Base-by-base conservation (phyloP, 495 filamentous ascomycete genomes). In the Hypoxylon fragiforme region DNA sequence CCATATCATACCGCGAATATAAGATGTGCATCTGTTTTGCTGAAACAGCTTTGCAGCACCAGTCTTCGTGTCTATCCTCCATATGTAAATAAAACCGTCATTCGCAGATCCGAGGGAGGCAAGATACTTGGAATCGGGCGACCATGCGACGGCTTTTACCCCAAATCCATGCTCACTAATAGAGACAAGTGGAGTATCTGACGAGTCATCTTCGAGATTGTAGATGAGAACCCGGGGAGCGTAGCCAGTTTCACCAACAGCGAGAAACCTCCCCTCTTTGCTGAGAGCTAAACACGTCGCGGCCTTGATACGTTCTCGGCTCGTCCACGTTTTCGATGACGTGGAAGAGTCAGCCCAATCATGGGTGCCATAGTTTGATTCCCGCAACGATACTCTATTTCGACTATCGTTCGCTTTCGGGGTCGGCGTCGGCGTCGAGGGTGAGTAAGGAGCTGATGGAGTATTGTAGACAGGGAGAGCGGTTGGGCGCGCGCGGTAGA, bases 221-320 rank as follows among this genome's bases (percentile, higher is more conserved):
- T 95, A 98, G 30, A 98, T 85, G 37, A 97, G 78, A 3, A 97
- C 89, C 37, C 95, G 80, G 6, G 94, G 94, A 51, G 87, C 89
- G 70, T 97, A 96, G 41, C 94, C 94, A 19, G 91, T 96, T 84
- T 98, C 94, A 66, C 94, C 94, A 22, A 97, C 85, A 19, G 95
- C 94, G 32, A 98, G 79, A 65, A 89, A 90, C 52, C 82, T 86
- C 36, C 90, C 94, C 79, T 96, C 90, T 3, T 84, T 87, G 69
- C 91, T 97, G 47, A 98, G 84, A 14, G 88, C 88, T 19, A 97
- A 80, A 72, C 90, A 95, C n/a, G 91, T 96, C 1, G 91, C 89
- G n/a, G 92, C 90, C 70, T 96, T 96, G 64, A 96, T 87, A 53
- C 91, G 79, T 68, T 96, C 92, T 57, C 89, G 81, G 21, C 89